phyloP scores from a whole-genome alignment of 2,329 filamentous ascomycete species.

The Ophiostoma pallidulum region DNA sequence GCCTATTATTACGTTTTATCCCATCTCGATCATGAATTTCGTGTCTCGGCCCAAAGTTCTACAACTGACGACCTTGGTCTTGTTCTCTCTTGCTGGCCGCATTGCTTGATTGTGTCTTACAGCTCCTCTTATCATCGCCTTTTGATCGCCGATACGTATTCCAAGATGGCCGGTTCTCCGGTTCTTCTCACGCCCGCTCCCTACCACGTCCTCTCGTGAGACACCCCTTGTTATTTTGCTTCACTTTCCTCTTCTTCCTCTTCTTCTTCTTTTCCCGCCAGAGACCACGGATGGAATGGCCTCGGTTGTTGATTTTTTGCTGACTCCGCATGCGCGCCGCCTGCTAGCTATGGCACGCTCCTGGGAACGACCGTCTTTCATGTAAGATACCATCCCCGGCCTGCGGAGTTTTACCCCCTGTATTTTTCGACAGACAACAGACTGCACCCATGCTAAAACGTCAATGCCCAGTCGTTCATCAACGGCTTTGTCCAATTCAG shows the following conservation, averaged over 20 bases:
- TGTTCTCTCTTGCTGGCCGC: not conserved
- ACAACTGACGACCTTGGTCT: too few relatives aligned
- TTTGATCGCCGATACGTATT: not conserved
- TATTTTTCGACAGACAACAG: too few relatives aligned
- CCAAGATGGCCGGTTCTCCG: constrained; percentile 37
- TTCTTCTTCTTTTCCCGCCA: constrained; percentile 1
- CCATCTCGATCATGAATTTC: not conserved
- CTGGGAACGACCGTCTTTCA: constrained; percentile 84
- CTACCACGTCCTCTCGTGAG: constrained; percentile 68
- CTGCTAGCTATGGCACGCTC: constrained; percentile 66
- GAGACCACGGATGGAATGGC: not conserved
- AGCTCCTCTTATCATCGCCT: not conserved
- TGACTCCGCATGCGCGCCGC: not conserved
- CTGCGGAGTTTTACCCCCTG: too few relatives aligned
- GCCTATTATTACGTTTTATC: constrained; percentile 1
- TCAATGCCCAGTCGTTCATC: constrained; percentile 50
- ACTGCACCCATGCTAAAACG: too few relatives aligned
- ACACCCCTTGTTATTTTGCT: not conserved
- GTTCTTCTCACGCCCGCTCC: constrained; percentile 55
- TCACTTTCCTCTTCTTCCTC: not conserved
- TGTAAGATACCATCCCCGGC: constrained; percentile 34
- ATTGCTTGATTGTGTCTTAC: not conserved
- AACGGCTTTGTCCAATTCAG: constrained; percentile 67
- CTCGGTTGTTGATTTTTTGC: too few relatives aligned
- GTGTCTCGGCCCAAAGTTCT: not conserved